Conservation (phyloP, 2,329 filamentous ascomycete genomes). For the Trichoderma koningiopsis region DNA sequence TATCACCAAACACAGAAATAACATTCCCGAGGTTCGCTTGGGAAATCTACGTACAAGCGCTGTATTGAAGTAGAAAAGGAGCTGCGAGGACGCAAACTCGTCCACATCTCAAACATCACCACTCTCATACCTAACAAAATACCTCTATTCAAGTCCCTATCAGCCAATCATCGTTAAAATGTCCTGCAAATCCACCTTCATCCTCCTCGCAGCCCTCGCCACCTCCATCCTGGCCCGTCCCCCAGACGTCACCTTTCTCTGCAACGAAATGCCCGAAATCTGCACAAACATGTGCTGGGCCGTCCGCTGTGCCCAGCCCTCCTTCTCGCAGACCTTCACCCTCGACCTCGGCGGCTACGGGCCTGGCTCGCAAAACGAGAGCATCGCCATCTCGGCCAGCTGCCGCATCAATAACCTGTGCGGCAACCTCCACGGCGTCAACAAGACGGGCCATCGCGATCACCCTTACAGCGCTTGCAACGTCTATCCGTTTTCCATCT, state of each 20-base stretch:
- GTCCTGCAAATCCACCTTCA: neutral
- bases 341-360: conserved; percentile 25
- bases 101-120: neutral
- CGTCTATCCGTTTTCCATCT: conserved; percentile 29
- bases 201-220: conserved; percentile 5
- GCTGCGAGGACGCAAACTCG: neutral
- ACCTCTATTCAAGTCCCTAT: neutral
- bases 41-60: neutral
- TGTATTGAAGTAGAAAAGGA: neutral
- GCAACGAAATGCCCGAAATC: conserved; percentile 29
- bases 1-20: conserved; percentile 7
- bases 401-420: conserved; percentile 28
- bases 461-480: conserved; percentile 27
- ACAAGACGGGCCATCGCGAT: conserved; percentile 27
- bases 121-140: neutral
- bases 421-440: conserved; percentile 15
- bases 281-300: conserved; percentile 34
- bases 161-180: neutral
- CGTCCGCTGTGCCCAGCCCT: conserved; percentile 29
- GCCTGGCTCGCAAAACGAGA: neutral
- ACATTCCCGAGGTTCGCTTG: neutral
- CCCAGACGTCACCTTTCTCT: conserved; percentile 31
- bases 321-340: conserved; percentile 26
- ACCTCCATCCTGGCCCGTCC: conserved; percentile 14
- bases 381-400: conserved; percentile 20